Evolutionary conservation across 495 filamentous ascomycete species (phyloP).

Genomic region (Penicillium longicatenatum): DNA sequence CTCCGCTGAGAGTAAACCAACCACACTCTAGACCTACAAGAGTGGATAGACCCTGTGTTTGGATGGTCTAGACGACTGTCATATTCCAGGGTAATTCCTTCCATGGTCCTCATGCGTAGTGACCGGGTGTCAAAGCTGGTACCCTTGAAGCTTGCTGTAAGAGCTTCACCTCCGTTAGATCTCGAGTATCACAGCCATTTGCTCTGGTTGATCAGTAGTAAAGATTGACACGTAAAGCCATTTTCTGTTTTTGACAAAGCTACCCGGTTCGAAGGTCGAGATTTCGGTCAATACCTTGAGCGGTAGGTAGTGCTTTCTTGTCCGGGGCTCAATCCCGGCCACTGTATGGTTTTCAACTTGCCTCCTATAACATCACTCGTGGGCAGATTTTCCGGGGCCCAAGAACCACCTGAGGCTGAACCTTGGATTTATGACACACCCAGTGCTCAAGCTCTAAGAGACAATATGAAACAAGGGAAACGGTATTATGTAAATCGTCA

Average conservation of each 20-base stretch:
- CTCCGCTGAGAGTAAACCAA: neutral
- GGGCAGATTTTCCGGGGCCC: constrained; percentile 23
- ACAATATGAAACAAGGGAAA: neutral
- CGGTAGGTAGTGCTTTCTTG: too few species aligned
- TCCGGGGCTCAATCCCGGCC: constrained; percentile 11
- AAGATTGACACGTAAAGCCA: too few species aligned
- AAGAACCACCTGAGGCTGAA: neutral
- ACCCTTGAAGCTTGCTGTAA: neutral
- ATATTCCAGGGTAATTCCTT: neutral
- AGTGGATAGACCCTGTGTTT: constrained; percentile 1
- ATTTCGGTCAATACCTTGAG: too few species aligned
- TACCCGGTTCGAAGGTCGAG: too few species aligned
- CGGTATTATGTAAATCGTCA: neutral
- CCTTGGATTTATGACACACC: constrained; percentile 6
- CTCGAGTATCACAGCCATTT: too few species aligned
- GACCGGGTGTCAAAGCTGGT: constrained; percentile 1
- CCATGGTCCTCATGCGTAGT: constrained; percentile 8
- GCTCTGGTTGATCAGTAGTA: too few species aligned
- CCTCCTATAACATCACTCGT: constrained; percentile 18
- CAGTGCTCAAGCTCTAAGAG: neutral
- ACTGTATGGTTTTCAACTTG: neutral
- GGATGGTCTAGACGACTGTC: constrained; percentile 14
- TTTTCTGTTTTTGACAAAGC: too few species aligned
- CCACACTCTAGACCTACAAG: neutral
- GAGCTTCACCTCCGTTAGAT: neutral